phyloP scores from a whole-genome alignment of 139 green algal genomes.

The Chlorella sp. region DNA sequence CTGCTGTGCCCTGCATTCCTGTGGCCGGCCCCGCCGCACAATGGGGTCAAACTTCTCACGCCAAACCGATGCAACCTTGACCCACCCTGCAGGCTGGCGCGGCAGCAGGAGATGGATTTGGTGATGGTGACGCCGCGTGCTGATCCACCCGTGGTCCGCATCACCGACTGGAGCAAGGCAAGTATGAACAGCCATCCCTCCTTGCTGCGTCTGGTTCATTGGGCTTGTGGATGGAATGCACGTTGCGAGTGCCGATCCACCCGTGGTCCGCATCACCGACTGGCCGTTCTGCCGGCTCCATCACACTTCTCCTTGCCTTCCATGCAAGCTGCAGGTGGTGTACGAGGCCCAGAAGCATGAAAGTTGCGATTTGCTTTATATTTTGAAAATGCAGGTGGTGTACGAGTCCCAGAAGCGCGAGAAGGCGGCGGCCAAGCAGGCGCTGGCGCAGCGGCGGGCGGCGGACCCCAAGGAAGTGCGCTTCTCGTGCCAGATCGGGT shows the following conservation, averaged over 20 bases:
- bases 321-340: not conserved
- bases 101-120: conserved; percentile 21
- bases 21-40: too few relatives aligned
- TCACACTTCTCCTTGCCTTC: not conserved
- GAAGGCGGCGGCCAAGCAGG: conserved; percentile 18
- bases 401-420: conserved; percentile 39
- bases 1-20: too few relatives aligned
- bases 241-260: conserved; percentile 19
- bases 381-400: conserved; percentile 1
- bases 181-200: not conserved
- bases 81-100: conserved; percentile 1
- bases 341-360: not conserved
- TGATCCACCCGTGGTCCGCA: conserved; percentile 33
- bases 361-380: not conserved
- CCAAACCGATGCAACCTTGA: not conserved
- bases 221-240: too few relatives aligned
- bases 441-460: conserved; percentile 17
- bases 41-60: too few relatives aligned
- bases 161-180: conserved; percentile 37
- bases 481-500: conserved; percentile 33
- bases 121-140: conserved; percentile 21
- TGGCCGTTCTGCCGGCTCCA: too few relatives aligned
- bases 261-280: conserved; percentile 26
- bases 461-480: conserved; percentile 36
- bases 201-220: too few relatives aligned